Evolutionary conservation across 2,329 filamentous ascomycete species (phyloP).

Genomic region (Septoria petroselini): DNA sequence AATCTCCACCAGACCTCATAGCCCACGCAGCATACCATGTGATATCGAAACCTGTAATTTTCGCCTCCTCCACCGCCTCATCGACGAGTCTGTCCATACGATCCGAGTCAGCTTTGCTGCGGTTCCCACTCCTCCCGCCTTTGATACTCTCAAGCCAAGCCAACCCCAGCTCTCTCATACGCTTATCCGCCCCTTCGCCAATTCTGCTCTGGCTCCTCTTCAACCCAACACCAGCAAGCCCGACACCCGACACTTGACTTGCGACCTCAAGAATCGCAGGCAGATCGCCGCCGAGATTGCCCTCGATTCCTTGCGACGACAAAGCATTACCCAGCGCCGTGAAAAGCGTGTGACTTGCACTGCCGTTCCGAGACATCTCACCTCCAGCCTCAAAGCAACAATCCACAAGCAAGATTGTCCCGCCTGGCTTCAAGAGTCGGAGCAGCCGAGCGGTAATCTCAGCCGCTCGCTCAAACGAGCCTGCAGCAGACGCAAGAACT

Average conservation of each 20-base stretch:
- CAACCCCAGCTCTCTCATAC: slow-evolving; percentile 10
- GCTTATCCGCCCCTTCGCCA: slow-evolving; percentile 7
- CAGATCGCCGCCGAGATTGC: slow-evolving; percentile 12
- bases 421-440: slow-evolving; percentile 12
- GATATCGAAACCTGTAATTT: slow-evolving; percentile 11
- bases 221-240: slow-evolving; percentile 4
- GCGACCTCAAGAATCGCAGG: slow-evolving; percentile 14
- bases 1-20: slow-evolving; percentile 9
- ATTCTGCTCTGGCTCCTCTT: slow-evolving; percentile 11
- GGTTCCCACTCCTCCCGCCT: neutral
- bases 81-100: slow-evolving; percentile 8
- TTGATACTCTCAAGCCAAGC: slow-evolving; percentile 16
- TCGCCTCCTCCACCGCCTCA: slow-evolving; percentile 11
- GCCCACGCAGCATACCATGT: slow-evolving; percentile 17
- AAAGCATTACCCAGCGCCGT: slow-evolving; percentile 13
- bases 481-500: neutral
- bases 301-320: slow-evolving; percentile 7
- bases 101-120: slow-evolving; percentile 8
- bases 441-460: slow-evolving; percentile 7
- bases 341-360: slow-evolving; percentile 10
- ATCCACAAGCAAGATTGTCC: slow-evolving; percentile 7
- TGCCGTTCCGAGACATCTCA: neutral
- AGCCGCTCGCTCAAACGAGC: slow-evolving; percentile 9
- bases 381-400: slow-evolving; percentile 3
- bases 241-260: slow-evolving; percentile 8